phyloP scores from a whole-genome alignment of 108 stramenopile genomes.

The Skeletonema grethae region DNA sequence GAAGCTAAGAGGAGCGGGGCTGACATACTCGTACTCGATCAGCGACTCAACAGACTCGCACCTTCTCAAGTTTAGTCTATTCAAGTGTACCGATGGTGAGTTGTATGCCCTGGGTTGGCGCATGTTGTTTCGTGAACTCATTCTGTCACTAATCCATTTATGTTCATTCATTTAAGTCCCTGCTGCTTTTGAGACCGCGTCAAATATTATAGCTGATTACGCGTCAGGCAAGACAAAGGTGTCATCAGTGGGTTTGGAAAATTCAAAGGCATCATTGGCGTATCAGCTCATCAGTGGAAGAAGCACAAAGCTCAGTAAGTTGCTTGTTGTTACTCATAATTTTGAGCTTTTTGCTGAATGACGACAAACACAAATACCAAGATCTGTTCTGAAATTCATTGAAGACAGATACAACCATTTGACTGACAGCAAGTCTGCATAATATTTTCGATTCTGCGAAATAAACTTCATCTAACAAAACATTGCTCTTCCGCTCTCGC shows the following conservation, averaged over 20 bases:
- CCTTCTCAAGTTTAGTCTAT: conserved; percentile 41
- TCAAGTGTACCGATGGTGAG: conserved; percentile 38
- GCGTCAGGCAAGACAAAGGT: conserved; percentile 34
- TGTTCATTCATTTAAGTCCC: background rate
- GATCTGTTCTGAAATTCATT: conserved; percentile 38
- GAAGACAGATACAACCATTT: conserved; percentile 11
- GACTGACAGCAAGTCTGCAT: conserved; percentile 14
- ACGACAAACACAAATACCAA: conserved; percentile 31
- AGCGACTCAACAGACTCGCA: conserved; percentile 34
- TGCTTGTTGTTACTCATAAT: background rate
- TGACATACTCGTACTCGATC: conserved; percentile 47
- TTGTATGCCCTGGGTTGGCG: background rate
- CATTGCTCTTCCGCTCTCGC: background rate
- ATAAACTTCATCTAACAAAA: background rate
- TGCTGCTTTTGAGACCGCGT: conserved; percentile 47
- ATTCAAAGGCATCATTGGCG: conserved; percentile 50
- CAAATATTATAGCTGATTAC: conserved; percentile 42
- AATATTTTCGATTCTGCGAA: background rate
- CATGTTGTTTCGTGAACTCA: too few species aligned
- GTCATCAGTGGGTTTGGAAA: conserved; percentile 34
- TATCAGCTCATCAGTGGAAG: conserved; percentile 42
- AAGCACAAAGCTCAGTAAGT: conserved; percentile 48
- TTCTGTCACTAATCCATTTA: background rate
- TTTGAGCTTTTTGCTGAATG: conserved; percentile 21
- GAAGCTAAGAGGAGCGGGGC: conserved; percentile 50